phyloP scores from a whole-genome alignment of 2,329 filamentous ascomycete species.

The Calonectria ilicicola region DNA sequence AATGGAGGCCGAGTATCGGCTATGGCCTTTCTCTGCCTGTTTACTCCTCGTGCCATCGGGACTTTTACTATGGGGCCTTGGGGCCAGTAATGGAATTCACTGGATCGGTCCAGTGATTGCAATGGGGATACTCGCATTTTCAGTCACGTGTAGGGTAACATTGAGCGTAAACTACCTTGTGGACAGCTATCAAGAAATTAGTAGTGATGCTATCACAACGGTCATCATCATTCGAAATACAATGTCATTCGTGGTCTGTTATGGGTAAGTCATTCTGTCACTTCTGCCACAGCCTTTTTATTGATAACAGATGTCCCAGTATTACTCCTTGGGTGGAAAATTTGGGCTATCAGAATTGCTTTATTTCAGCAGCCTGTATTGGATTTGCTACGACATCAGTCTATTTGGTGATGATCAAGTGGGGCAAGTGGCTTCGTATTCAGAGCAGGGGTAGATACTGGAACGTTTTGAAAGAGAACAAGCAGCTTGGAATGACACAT shows the following conservation, averaged over 20 bases:
- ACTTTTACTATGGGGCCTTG: conserved; percentile 50
- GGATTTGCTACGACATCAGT: conserved; percentile 52
- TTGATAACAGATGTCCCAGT: conserved; percentile 44
- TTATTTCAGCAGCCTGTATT: conserved; percentile 54
- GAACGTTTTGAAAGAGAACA: conserved; percentile 19
- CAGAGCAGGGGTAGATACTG: conserved; percentile 29
- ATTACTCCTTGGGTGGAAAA: conserved; percentile 58
- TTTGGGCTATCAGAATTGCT: conserved; percentile 57
- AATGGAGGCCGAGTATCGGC: conserved; percentile 54
- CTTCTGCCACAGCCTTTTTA: rapidly evolving
- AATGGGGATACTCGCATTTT: conserved; percentile 51
- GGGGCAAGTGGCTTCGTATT: conserved; percentile 50
- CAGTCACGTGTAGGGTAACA: conserved; percentile 49
- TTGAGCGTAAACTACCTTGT: conserved; percentile 54
- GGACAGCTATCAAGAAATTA: conserved; percentile 54
- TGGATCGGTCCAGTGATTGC: conserved; percentile 57
- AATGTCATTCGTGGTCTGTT: conserved; percentile 50
- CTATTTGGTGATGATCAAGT: conserved; percentile 60
- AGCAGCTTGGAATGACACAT: background rate
- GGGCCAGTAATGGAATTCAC: conserved; percentile 51
- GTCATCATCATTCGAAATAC: conserved; percentile 55
- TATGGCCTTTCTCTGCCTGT: conserved; percentile 53
- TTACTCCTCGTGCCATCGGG: conserved; percentile 42
- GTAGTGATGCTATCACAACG: conserved; percentile 53
- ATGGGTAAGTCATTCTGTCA: conserved; percentile 32